Evolutionary conservation across 208 protist genomes (phyloP).

Genomic region (Acanthamoeba quina): DNA sequence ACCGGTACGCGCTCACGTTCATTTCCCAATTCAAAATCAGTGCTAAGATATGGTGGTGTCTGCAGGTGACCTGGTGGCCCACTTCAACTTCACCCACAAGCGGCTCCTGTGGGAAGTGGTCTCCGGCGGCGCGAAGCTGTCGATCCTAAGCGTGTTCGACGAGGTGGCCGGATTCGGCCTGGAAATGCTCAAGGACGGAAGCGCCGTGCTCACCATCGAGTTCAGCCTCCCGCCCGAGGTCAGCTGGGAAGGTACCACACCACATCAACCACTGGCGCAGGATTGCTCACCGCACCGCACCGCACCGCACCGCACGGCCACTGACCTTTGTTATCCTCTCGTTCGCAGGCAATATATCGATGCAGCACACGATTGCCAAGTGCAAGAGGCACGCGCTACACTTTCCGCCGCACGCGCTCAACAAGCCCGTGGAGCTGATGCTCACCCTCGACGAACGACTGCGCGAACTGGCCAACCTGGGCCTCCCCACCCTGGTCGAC

Average conservation of each 20-base stretch:
- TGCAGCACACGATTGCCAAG: slow-evolving; percentile 56
- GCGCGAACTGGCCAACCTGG: slow-evolving; percentile 48
- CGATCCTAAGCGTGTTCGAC: not conserved
- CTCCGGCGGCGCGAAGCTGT: not conserved
- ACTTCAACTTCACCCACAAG: slow-evolving; percentile 38
- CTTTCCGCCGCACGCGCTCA: slow-evolving; percentile 11
- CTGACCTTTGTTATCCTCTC: not conserved
- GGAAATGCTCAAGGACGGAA: not conserved
- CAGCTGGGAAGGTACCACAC: not conserved
- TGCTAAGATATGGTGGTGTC: not conserved
- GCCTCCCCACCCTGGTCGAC: slow-evolving; percentile 36
- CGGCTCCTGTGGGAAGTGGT: slow-evolving; percentile 35
- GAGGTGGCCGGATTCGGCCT: slow-evolving; percentile 51
- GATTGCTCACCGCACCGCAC: too few species aligned
- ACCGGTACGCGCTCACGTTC: not conserved
- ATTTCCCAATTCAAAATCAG: not conserved
- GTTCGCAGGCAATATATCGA: not conserved
- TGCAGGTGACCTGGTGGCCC: slow-evolving; percentile 49
- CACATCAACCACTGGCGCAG: not conserved
- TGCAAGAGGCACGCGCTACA: slow-evolving; percentile 67
- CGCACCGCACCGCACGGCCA: too few species aligned
- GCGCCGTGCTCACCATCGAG: slow-evolving; percentile 72
- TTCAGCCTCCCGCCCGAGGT: slow-evolving; percentile 43
- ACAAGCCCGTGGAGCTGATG: slow-evolving; percentile 57
- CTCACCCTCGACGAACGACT: not conserved